phyloP scores from a whole-genome alignment of 805 yeast species.

The Myxozyma vanderwaltii region DNA sequence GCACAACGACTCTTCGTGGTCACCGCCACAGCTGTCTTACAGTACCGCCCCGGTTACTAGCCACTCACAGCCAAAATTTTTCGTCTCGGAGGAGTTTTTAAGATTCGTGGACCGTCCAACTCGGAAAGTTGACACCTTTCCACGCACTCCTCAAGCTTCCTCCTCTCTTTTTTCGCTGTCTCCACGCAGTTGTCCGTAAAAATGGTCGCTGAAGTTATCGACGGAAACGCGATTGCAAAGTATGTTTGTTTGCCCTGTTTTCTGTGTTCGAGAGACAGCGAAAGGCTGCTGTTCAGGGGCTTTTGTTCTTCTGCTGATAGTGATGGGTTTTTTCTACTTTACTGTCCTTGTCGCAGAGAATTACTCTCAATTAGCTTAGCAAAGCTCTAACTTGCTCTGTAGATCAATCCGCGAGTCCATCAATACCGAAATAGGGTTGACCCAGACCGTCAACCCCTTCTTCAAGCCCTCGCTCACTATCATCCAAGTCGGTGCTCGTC shows the following conservation, averaged over 20 bases:
- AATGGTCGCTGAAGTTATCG: conserved; percentile 49
- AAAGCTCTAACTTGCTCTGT: background rate
- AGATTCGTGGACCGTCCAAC: too few species aligned
- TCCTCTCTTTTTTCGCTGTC: background rate
- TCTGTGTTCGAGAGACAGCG: background rate
- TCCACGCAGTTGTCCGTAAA: background rate
- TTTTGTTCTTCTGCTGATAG: background rate
- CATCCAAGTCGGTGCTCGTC: conserved; percentile 86
- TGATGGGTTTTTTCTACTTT: background rate
- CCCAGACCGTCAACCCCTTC: conserved; percentile 49
- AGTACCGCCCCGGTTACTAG: background rate
- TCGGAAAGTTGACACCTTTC: too few species aligned
- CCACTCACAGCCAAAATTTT: background rate
- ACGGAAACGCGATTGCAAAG: conserved; percentile 63
- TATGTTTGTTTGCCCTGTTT: conserved; percentile 34
- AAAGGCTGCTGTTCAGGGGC: background rate
- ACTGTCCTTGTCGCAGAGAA: background rate
- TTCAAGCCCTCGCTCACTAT: conserved; percentile 79
- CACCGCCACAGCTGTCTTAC: too few species aligned
- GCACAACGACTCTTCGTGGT: too few species aligned
- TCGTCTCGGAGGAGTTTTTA: background rate
- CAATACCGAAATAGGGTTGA: conserved; percentile 51
- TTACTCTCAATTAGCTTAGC: background rate
- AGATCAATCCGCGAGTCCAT: conserved; percentile 53
- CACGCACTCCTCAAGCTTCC: background rate